phyloP scores from a whole-genome alignment of 1,284 basidiomycete genomes.

The Spongiforma sp. region DNA sequence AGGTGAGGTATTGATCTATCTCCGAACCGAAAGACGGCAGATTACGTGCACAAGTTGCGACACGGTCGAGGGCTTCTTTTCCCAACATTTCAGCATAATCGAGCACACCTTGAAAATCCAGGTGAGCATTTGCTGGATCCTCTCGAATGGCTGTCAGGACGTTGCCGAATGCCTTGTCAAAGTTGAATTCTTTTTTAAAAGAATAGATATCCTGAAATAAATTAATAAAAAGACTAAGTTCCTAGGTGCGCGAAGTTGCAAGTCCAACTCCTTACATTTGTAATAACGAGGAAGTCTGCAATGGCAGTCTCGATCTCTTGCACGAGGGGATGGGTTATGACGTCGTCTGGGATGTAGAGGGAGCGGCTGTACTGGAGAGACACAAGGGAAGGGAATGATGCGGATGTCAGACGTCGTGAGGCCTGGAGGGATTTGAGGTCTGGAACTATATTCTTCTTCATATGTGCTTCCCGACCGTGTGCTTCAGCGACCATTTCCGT shows the following conservation, averaged over 20 bases:
- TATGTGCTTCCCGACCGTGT: conserved; percentile 30
- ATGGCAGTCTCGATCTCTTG: conserved; percentile 34
- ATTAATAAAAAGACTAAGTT: neutral
- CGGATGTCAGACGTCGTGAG: conserved; percentile 34
- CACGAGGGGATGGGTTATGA: conserved; percentile 27
- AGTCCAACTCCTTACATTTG: conserved; percentile 27
- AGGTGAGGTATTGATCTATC: conserved; percentile 22
- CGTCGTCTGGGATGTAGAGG: conserved; percentile 29
- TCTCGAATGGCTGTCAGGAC: conserved; percentile 28
- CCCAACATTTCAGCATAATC: conserved; percentile 21
- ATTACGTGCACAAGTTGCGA: conserved; percentile 22
- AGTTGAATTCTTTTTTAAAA: conserved; percentile 34
- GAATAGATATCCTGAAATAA: conserved; percentile 34
- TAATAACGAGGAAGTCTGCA: conserved; percentile 34
- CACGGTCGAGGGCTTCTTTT: conserved; percentile 25
- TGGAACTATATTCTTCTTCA: conserved; percentile 13
- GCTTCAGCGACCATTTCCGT: conserved; percentile 31
- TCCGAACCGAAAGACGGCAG: conserved; percentile 24
- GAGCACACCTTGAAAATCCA: conserved; percentile 25
- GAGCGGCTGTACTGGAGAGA: conserved; percentile 35
- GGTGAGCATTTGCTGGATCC: conserved; percentile 22
- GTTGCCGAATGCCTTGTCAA: conserved; percentile 36
- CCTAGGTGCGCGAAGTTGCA: neutral
- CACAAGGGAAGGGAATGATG: conserved; percentile 34
- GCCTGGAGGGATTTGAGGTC: conserved; percentile 34